A percentile compares a stretch with the other conserved stretches of the same genome.
Evolutionary conservation across 2,329 filamentous ascomycete species (phyloP).

Genomic region (Paracoccidioides brasiliensis): DNA sequence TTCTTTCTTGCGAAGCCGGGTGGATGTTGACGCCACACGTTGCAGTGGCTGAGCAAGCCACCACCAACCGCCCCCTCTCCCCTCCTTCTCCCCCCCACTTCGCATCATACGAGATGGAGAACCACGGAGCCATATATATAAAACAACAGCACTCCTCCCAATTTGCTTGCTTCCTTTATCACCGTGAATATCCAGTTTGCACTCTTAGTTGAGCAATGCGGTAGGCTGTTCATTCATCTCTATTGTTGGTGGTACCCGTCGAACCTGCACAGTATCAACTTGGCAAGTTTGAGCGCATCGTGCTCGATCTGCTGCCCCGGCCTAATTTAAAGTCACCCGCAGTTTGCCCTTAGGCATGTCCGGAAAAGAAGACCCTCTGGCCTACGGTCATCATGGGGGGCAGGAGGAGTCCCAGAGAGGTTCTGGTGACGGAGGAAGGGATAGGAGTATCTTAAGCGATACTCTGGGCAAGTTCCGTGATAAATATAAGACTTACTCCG

Average conservation of each 20-base stretch:
- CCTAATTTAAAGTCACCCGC: not conserved
- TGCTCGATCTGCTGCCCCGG: not conserved
- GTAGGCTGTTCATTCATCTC: not conserved
- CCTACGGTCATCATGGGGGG: conserved; percentile 41
- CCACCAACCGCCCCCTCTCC: not conserved
- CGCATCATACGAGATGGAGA: not conserved
- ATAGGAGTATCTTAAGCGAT: conserved; percentile 40
- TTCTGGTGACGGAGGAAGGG: conserved; percentile 19
- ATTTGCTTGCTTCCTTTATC: not conserved
- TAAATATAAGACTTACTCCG: conserved; percentile 20
- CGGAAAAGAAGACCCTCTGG: conserved; percentile 38
- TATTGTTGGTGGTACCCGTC: not conserved
- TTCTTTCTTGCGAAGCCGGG: not conserved
- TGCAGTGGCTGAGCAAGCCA: not conserved
- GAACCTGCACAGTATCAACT: too few relatives aligned
- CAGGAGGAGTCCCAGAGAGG: conserved; percentile 21
- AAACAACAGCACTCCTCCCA: not conserved
- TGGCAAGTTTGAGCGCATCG: not conserved
- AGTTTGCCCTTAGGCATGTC: conserved; percentile 18
- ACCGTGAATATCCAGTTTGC: too few relatives aligned
- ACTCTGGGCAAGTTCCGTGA: conserved; percentile 37
- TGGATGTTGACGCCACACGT: not conserved
- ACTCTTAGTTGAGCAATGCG: not conserved
- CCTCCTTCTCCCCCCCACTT: conserved; percentile 2
- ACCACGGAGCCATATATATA: not conserved